Evolutionary conservation across 345 rosid species (phyloP).

Genomic region (Gossypium anomalum): DNA sequence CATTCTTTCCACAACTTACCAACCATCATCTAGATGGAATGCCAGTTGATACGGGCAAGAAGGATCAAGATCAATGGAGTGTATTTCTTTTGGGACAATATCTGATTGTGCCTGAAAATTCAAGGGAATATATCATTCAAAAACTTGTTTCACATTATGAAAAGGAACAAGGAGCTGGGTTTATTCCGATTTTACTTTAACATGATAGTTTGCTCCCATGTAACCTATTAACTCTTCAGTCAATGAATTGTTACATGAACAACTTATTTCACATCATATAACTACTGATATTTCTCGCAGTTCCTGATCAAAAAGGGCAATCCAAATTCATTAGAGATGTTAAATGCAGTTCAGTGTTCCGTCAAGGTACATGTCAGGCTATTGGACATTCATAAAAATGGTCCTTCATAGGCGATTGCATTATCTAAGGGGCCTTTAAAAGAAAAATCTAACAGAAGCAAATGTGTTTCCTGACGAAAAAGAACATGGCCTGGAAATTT

Average conservation of each 20-base stretch:
- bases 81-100: conserved; percentile 72
- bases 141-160: not conserved
- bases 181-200: not conserved
- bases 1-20: conserved; percentile 48
- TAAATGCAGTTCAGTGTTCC: not conserved
- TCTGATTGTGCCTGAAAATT: conserved; percentile 76
- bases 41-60: conserved; percentile 78
- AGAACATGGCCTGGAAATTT: conserved; percentile 6
- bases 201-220: not conserved
- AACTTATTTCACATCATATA: not conserved
- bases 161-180: not conserved
- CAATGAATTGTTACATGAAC: not conserved
- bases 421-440: not conserved
- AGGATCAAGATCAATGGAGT: conserved; percentile 74
- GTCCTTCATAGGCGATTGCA: not conserved
- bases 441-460: conserved; percentile 5
- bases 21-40: conserved; percentile 93
- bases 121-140: not conserved
- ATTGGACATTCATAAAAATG: not conserved
- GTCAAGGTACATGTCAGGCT: not conserved
- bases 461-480: not conserved
- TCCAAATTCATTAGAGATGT: not conserved
- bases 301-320: conserved; percentile 4
- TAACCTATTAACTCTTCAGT: not conserved
- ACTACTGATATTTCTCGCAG: not conserved